Evolutionary conservation across 2,329 filamentous ascomycete genomes (phyloP).

Genomic region (Leptographium radiaticola): DNA sequence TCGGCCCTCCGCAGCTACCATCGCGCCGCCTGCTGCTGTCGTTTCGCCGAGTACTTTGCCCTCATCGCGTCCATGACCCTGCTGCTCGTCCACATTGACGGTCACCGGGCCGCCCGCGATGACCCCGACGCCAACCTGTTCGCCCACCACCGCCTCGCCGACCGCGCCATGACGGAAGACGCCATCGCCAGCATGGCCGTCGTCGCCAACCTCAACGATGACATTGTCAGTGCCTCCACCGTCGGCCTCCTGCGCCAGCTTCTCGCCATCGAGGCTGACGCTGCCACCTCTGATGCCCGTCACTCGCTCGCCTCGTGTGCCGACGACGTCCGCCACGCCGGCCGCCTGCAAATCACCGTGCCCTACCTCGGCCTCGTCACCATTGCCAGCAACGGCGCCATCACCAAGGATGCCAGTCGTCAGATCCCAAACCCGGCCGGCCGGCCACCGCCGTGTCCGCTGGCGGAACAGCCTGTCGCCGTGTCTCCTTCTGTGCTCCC

Average conservation of each 20-base stretch:
- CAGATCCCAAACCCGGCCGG: neutral
- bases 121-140: constrained; percentile 12
- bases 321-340: neutral
- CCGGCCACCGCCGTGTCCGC: neutral
- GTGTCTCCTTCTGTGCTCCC: neutral
- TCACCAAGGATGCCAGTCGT: constrained; percentile 3
- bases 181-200: constrained; percentile 21
- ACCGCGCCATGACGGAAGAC: constrained; percentile 26
- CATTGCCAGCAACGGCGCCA: constrained; percentile 15
- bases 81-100: constrained; percentile 23
- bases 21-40: constrained; percentile 18
- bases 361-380: constrained; percentile 29
- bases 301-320: neutral
- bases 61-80: constrained; percentile 22
- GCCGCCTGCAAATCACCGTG: constrained; percentile 21
- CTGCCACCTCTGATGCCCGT: constrained; percentile 10
- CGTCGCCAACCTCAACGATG: constrained; percentile 16
- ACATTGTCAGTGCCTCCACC: constrained; percentile 18
- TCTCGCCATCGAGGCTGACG: constrained; percentile 20
- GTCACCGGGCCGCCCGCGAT: constrained; percentile 10
- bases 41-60: constrained; percentile 21
- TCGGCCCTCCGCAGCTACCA: constrained; percentile 20
- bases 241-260: constrained; percentile 18
- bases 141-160: constrained; percentile 24
- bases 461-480: too few species aligned